These are phyloP conservation scores for Coemansia sp. DNA, from an alignment of 192 early-diverging fungal species.

Conservation along the genomic window DNA sequence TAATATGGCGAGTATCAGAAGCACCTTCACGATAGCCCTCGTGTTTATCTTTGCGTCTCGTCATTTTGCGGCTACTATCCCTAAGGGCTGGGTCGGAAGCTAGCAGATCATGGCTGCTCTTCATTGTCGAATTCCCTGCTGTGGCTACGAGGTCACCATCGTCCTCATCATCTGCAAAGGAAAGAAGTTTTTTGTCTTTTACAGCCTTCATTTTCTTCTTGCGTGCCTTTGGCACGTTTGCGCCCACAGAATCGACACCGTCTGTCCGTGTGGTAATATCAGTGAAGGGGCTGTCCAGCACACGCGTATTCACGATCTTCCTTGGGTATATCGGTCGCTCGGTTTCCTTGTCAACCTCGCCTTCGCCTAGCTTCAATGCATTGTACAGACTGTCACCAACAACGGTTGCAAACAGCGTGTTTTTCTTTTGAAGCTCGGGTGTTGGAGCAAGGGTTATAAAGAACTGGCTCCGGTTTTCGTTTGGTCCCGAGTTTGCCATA, in stretches of 20 bases:
- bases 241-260: background rate
- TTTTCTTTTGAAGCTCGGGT: constrained; percentile 80
- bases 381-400: constrained; percentile 92
- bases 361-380: constrained; percentile 78
- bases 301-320: constrained; percentile 61
- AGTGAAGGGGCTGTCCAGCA: constrained; percentile 87
- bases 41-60: background rate
- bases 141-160: constrained; percentile 44
- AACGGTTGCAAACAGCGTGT: constrained; percentile 93
- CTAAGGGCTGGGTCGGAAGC: constrained; percentile 32
- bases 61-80: background rate
- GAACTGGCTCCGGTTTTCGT: constrained; percentile 90
- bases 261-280: constrained; percentile 78
- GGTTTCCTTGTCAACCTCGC: constrained; percentile 70
- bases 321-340: constrained; percentile 80
- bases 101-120: constrained; percentile 77
- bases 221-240: constrained; percentile 28
- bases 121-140: constrained; percentile 48
- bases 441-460: constrained; percentile 89
- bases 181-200: constrained; percentile 64
- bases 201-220: constrained; percentile 40
- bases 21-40: constrained; percentile 16
- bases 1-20: constrained; percentile 19
- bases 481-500: constrained; percentile 81
- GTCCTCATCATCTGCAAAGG: constrained; percentile 84